Conservation (phyloP, 352 stramenopile genomes). For the Pythium pyrilobum region DNA sequence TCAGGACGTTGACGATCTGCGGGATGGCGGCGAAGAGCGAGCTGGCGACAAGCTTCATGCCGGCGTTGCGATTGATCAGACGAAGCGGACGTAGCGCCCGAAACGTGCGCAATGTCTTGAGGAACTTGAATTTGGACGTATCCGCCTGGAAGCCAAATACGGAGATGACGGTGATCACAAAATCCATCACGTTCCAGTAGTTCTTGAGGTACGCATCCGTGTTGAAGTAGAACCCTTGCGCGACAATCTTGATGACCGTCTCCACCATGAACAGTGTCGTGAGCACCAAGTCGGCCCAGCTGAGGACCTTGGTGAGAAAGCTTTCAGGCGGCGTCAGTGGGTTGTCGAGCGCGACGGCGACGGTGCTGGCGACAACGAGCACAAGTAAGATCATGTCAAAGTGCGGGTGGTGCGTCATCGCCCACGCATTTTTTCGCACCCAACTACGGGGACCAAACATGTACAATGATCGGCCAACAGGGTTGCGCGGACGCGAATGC, state of each 20-base stretch:
- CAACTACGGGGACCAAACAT: slow-evolving; percentile 29
- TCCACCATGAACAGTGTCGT: slow-evolving; percentile 71
- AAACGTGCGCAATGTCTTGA: slow-evolving; percentile 57
- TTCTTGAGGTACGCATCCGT: slow-evolving; percentile 61
- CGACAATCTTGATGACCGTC: slow-evolving; percentile 74
- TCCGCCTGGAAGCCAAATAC: slow-evolving; percentile 22
- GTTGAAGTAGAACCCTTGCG: slow-evolving; percentile 53
- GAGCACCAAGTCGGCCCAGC: slow-evolving; percentile 45
- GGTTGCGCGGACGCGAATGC: slow-evolving; percentile 2
- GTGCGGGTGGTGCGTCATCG: slow-evolving; percentile 35
- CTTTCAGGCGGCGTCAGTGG: slow-evolving; percentile 49
- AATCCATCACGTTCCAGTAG: slow-evolving; percentile 85
- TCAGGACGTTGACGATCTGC: slow-evolving; percentile 77
- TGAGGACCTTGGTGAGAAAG: slow-evolving; percentile 20
- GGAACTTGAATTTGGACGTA: slow-evolving; percentile 22
- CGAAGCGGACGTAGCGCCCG: slow-evolving; percentile 68
- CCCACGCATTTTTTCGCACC: slow-evolving; percentile 30
- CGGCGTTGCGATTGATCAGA: slow-evolving; percentile 67
- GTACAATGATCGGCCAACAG: slow-evolving; percentile 26
- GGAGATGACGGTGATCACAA: slow-evolving; percentile 60
- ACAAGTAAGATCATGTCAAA: slow-evolving; percentile 71
- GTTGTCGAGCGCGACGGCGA: slow-evolving; percentile 71
- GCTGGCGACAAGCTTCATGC: slow-evolving; percentile 85
- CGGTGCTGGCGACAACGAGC: slow-evolving; percentile 56
- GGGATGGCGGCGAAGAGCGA: slow-evolving; percentile 75